Conservation (phyloP, 345 rosid genomes). For the Trapa bicornis region DNA sequence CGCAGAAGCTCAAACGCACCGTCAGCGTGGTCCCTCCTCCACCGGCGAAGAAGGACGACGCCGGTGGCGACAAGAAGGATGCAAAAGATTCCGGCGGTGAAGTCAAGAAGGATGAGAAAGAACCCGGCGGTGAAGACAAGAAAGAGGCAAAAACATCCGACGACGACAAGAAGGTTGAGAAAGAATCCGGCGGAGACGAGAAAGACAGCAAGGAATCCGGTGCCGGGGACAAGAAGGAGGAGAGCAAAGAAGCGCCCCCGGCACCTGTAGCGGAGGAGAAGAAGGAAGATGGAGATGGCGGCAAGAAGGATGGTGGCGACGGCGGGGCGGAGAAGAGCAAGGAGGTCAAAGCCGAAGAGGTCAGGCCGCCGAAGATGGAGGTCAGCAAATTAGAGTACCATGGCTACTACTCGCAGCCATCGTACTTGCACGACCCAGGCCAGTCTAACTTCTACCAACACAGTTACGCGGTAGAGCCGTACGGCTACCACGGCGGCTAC, state of each 20-base stretch:
- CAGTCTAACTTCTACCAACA: not conserved
- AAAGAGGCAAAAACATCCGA: constrained; percentile 18
- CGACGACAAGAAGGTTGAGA: too few relatives aligned
- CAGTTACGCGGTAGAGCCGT: constrained; percentile 9
- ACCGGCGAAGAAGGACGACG: constrained; percentile 22
- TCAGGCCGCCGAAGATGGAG: constrained; percentile 24
- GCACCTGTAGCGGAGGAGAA: not conserved
- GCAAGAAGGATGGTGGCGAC: too few relatives aligned
- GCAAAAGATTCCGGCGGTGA: too few relatives aligned
- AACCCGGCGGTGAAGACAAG: constrained; percentile 16
- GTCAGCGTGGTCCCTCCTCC: constrained; percentile 42
- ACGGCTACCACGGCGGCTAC: not conserved
- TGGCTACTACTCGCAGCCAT: constrained; percentile 23
- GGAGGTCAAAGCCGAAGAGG: constrained; percentile 2
- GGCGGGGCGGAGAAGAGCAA: constrained; percentile 8
- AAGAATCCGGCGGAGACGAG: constrained; percentile 24
- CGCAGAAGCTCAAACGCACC: constrained; percentile 40
- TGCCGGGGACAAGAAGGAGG: too few relatives aligned
- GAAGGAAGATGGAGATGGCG: too few relatives aligned
- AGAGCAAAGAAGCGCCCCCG: not conserved
- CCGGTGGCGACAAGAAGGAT: too few relatives aligned
- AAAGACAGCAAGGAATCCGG: constrained; percentile 25
- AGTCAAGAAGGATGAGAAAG: too few relatives aligned
- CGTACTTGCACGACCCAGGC: constrained; percentile 7
- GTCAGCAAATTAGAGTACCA: constrained; percentile 38